Base-by-base conservation (phyloP, 371 early-diverging fungal species). In the Rhizopus microsporus region DNA sequence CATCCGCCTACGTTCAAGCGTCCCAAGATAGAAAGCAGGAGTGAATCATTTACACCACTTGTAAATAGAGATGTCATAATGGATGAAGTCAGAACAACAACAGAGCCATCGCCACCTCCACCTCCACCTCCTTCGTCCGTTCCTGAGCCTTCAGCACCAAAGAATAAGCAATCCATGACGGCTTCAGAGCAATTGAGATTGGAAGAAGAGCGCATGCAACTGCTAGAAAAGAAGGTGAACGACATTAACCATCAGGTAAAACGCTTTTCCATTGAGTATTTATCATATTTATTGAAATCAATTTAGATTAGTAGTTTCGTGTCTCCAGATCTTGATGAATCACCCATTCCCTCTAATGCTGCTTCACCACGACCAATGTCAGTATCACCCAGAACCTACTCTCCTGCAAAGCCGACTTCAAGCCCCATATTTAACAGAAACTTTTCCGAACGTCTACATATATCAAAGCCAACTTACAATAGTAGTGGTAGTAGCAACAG, bases 41-140 rank as follows among this genome's bases (percentile, higher is more conserved):
- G n/a, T 0, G 44, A 43, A n/a, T 16, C 7, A 2, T n/a, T n/a
- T 7, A 37, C 23, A 23, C 23, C 23, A 23, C 23, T 10, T 37
- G 38, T 10, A 37, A 37, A 37, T 37, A 5, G 7, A 43, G 44
- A 43, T 29, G 7, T 9, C 30, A 4, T 29, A 23, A 46, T 15
- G 17, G 46, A 46, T 29, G 7, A 46, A 5, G 12, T 4, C 8
- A n/a, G 5, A 6, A 8, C 7, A 29, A 9, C 7, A 1, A 46
- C 7, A 46, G 46, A 17, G 17, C 37, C 55, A 13, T 15, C 34
- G 10, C 57, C 57, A 37, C 46, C 49, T 13, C 17, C 57, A 7
- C 57, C 48, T 8, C 49, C 57, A 16, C 42, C 7, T 16, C 40
- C 40, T 4, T 43, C 51, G 32, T 39, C 50, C 0, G 9, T 33